Evolutionary conservation across 176 grass and related monocot species (phyloP).

Genomic region (Thinopyrum elongatum): DNA sequence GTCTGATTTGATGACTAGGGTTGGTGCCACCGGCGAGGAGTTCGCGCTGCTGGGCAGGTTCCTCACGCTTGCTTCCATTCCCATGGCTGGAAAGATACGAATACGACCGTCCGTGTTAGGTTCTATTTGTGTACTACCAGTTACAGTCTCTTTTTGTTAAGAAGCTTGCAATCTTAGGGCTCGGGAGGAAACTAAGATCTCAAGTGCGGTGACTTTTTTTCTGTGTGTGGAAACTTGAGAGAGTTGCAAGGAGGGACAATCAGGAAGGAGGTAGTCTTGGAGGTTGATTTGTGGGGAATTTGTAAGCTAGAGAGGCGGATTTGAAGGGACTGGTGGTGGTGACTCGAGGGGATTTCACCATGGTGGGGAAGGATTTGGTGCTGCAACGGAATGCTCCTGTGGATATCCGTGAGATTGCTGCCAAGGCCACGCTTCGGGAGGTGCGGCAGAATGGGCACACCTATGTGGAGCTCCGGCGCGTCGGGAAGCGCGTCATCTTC

Average conservation of each 20-base stretch:
- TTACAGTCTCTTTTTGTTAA: neutral
- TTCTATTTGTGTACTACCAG: neutral
- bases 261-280: neutral
- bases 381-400: constrained; percentile 55
- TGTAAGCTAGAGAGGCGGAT: neutral
- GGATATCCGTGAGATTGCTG: constrained; percentile 80
- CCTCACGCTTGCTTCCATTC: constrained; percentile 17
- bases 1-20: constrained; percentile 22
- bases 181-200: constrained; percentile 34
- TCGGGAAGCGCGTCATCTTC: constrained; percentile 81
- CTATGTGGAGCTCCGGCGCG: constrained; percentile 85
- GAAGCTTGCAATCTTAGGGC: constrained; percentile 33
- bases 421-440: constrained; percentile 70
- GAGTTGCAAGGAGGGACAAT: neutral
- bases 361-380: constrained; percentile 83
- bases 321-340: neutral
- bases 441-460: constrained; percentile 86
- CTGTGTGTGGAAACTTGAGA: constrained; percentile 4
- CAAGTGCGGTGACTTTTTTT: neutral
- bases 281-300: constrained; percentile 11
- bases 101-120: constrained; percentile 32
- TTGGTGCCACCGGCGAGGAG: constrained; percentile 15
- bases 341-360: constrained; percentile 10
- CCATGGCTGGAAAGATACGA: constrained; percentile 39
- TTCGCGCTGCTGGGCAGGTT: constrained; percentile 25